Evolutionary conservation across 2,329 filamentous ascomycete species (phyloP), one percentile per base, ranked within the genome.

Genomic region (Xylaria sp.): DNA sequence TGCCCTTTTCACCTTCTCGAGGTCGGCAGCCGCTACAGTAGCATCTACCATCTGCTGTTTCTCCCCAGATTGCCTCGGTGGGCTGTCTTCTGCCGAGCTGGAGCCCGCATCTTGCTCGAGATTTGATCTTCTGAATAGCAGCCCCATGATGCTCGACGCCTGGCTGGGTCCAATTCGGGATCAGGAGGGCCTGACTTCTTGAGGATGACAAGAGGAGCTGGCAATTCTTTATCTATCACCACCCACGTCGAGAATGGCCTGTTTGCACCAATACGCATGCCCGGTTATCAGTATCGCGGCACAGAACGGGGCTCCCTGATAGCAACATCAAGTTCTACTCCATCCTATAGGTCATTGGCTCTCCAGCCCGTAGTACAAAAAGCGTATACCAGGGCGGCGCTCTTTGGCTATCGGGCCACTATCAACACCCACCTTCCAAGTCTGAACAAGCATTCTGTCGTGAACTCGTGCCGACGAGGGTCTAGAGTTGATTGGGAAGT

Each of bases 1-100:
- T 3, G 76, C 72, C 49, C 76, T 73, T 23, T 75, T 74, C 26
- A 81, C 76, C 66, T 75, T 75, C 42, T 77, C 71, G 26, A 80
- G 74, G 40, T 78, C 76, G 5, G 67, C 68, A 13, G 74, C 71
- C 10, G 76, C 72, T 33, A 72, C 73, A 1, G 73, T 59, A 23
- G 74, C 61, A 46, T 77, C 73, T 40, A 73, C 65, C 15, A 53
- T 42, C 11, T 46, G 48, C 46, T 38, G 40, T 53, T 75, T 74
- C 63, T 75, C 74, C n/a, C 66, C 65, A 5, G 64, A 71, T 20
- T 67, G 66, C 15, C 66, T 67, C 9, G 60, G 60, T 2, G 58
- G 69, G 33, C 33, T 63, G 6, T 70, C 63, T 15, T 71, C 67
- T 53, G 65, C 57, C 46, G 68, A 67, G n/a, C 46, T 70, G 53